Base-by-base conservation (phyloP, 169 alveolate species). In the Plasmodium blacklocki region DNA sequence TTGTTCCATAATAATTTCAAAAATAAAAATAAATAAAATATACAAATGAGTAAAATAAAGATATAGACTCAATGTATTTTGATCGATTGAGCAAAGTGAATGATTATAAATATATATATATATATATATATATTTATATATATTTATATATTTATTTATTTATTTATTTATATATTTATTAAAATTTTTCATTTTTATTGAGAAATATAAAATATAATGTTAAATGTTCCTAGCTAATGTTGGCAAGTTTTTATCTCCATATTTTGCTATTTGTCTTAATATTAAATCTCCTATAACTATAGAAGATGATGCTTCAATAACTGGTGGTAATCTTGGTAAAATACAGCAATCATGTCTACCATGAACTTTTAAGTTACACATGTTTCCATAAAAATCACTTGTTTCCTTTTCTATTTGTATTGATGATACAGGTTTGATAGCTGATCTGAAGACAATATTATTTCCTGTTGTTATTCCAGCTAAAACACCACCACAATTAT, bases 381-480 rank as follows among this genome's bases (percentile, higher is more conserved):
- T 19, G 5, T 75, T 26, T 7, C 88, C 75, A n/a, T 23, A 19
- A 63, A 75, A 63, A 75, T 75, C 50, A 49, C 68, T 43, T 39
- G 88, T 75, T 11, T 63, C 75, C 56, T 75, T 75, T 75, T 75
- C 88, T 75, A 75, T 75, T 63, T 62, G 74, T 62, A 75, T 63
- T 29, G 88, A 75, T 0, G 74, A 75, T 19, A 75, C 68, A 6
- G 74, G 75, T 9, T 75, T 75, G 43, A 75, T 75, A 49, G 75
- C 88, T 54, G 88, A 62, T 75, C 88, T 75, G 9, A 63, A 63
- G 14, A 75, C 50, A 19, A 63, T 47, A 29, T 75, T 75, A 63
- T 75, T 75, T 47, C 88, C 88, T 63, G 88, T 63, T 62, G 88
- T 47, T 21, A 75, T 75, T 32, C 88, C 88, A 14, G 88, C 88